Evolutionary conservation across 495 filamentous ascomycete species (phyloP), one percentile per base, ranked within the genome.

Genomic region (Xylaria nigripes): DNA sequence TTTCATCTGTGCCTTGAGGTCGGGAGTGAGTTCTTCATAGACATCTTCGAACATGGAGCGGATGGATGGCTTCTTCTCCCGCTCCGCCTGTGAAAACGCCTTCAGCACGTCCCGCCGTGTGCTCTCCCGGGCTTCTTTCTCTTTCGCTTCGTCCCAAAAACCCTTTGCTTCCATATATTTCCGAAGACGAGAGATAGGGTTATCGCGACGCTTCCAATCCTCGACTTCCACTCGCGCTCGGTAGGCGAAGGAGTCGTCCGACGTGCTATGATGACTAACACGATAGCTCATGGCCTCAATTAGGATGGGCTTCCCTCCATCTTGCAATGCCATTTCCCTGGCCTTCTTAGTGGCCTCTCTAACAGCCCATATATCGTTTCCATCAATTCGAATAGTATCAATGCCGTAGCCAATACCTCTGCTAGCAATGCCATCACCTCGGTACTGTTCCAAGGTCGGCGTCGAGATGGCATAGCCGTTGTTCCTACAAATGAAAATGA

Each of bases 261-360:
- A 89, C 0, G 93, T 99, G 69, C 90, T 96, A 71, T 99, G 93
- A 67, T 99, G 93, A 30, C 84, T 88, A 43, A 99, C 91, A 15
- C 93, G 90, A 68, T 99, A 99, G 24, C 86, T 90, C 93, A 99
- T 96, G 18, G 89, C 90, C 72, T 99, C 93, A 46, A 99, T 85
- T 2, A 99, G 71, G 0, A 99, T 82, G 0, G 87, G 89, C 55
- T 79, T 81, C 2, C 89, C 87, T 32, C 87, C 89, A 48, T 87
- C 83, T 45, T 83, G 74, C 42, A 95, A 73, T 0, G 91, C 90
- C 51, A 90, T 77, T 25, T 81, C 76, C 1, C 91, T 79, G 0
- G 94, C 93, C 60, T 81, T 78, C 58, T 83, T 82, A 25, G 86
- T 95, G 0, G 81, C 91, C 67, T 92, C 88, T 45, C 90, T 78